Evolutionary conservation across 2,329 filamentous ascomycete genomes (phyloP).

Genomic region (Aspergillus luchuensis): DNA sequence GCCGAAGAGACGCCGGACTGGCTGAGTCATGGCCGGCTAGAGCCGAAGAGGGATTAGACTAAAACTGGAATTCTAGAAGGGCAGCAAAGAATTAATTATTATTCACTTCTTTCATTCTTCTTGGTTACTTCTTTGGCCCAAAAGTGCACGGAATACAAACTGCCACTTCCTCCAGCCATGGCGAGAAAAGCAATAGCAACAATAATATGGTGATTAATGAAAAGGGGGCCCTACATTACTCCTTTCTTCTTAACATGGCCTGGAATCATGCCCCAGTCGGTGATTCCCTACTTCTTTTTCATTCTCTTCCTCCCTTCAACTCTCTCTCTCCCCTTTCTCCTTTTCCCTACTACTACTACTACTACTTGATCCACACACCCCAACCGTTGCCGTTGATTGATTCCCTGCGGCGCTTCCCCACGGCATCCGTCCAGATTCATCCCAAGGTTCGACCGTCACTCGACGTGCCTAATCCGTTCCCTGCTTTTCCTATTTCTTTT

Average conservation of each 20-base stretch:
- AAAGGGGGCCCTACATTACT: slow-evolving; percentile 8
- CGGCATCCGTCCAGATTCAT: slow-evolving; percentile 4
- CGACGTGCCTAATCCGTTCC: slow-evolving; percentile 7
- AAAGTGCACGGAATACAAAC: slow-evolving; percentile 15
- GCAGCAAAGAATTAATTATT: not conserved
- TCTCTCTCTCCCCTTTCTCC: slow-evolving; percentile 6
- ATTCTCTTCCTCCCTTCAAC: no score
- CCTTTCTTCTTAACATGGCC: not conserved
- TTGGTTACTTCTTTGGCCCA: no score
- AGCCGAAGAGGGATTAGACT: not conserved
- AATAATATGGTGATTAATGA: slow-evolving; percentile 4
- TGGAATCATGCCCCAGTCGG: no score
- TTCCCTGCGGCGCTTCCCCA: slow-evolving; percentile 2
- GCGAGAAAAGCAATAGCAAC: slow-evolving; percentile 15
- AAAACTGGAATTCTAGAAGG: not conserved
- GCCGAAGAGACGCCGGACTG: not conserved
- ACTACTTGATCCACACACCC: not conserved
- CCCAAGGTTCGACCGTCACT: slow-evolving; percentile 7
- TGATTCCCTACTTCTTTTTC: no score
- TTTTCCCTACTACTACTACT: not conserved
- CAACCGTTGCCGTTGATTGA: slow-evolving; percentile 1
- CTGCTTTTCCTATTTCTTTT: slow-evolving; percentile 2
- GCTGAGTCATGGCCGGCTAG: not conserved
- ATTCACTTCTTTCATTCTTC: not conserved
- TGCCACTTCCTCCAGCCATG: slow-evolving; percentile 11